phyloP scores from a whole-genome alignment of 2,329 filamentous ascomycete species.

The Sordariomycetes sp. region DNA sequence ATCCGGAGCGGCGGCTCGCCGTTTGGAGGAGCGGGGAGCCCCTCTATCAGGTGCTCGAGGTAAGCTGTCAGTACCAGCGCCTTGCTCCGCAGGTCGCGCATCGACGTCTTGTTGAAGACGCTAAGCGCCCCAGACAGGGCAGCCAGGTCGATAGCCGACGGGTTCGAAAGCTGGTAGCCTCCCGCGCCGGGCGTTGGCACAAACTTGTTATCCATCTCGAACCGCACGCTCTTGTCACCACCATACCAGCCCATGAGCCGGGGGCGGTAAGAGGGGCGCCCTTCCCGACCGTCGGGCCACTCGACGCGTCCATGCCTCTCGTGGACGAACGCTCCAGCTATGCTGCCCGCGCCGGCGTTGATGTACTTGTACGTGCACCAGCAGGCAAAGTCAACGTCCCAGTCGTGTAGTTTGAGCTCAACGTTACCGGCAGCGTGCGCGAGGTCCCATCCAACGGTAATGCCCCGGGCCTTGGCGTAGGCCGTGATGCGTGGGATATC shows the following conservation, averaged over 20 bases:
- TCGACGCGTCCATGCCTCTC: constrained; percentile 51
- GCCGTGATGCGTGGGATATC: constrained; percentile 71
- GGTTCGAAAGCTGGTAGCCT: constrained; percentile 76
- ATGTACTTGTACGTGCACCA: constrained; percentile 97
- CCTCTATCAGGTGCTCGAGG: constrained; percentile 47
- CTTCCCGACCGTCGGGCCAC: constrained; percentile 15
- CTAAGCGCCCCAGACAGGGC: constrained; percentile 57
- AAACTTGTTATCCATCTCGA: constrained; percentile 75
- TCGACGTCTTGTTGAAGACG: constrained; percentile 52
- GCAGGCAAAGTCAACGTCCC: constrained; percentile 81
- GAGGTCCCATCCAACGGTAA: constrained; percentile 76
- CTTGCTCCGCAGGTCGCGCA: constrained; percentile 51
- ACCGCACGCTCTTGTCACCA: constrained; percentile 60
- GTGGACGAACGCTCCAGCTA: constrained; percentile 72
- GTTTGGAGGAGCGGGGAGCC: constrained; percentile 11
- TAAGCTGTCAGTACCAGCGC: constrained; percentile 58
- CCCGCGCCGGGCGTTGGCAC: constrained; percentile 63
- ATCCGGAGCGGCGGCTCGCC: constrained; percentile 29
- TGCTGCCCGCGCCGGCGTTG: constrained; percentile 72
- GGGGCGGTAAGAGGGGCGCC: constrained; percentile 35
- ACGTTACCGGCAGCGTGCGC: constrained; percentile 82
- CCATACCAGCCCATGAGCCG: constrained; percentile 82
- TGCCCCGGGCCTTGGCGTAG: constrained; percentile 57
- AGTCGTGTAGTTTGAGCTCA: constrained; percentile 68
- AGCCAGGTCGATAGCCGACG: constrained; percentile 56